Base-by-base conservation (phyloP, 495 filamentous ascomycete genomes). In the Talaromyces stipitatus region DNA sequence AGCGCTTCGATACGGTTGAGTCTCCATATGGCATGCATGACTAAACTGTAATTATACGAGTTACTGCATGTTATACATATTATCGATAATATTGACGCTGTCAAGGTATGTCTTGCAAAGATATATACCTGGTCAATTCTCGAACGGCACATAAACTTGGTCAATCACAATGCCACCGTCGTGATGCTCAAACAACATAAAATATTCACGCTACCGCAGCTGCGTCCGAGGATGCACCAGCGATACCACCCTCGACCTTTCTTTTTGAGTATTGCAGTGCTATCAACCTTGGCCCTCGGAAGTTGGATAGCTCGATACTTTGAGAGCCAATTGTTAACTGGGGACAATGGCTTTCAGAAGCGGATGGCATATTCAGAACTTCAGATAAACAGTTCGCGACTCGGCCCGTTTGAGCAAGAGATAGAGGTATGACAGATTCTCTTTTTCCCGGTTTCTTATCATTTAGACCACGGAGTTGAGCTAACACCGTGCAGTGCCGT, bases 401-500 rank as follows among this genome's bases (percentile, higher is more conserved):
- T 28, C 1, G 23, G 30, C 7, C 23, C 18, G 14, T 16, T 23
- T 45, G 64, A 68, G 16, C 59, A 59, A 16, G 66, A 64, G 62
- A 62, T 61, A 60, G 72, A 76, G 72, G 73, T 76, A 76, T 56
- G 12, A 29, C 2, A 23, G 1, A n/a, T 48, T 27, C 23, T n/a
- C 22, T 9, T 54, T 12, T 2, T 26, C 18, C 0, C 27, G 10
- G 12, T 12, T 9, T 4, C 5, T 20, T 4, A 10, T 45, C n/a
- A 18, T 4, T 30, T 2, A 51, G 22, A 18, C 0, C 27, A n/a
- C n/a, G 23, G 1, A 8, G 1, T 28, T 5, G n/a, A 22, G 60
- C 69, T 74, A 65, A 74, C 45, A 24, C 54, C 18, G 14, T 4
- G 38, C 41, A 96, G 78, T 99, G 95, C 62, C 89, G 86, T 36